These are phyloP conservation scores for Jatropha podagrica DNA, from an alignment of 441 rosid species.

Conservation along the genomic window DNA sequence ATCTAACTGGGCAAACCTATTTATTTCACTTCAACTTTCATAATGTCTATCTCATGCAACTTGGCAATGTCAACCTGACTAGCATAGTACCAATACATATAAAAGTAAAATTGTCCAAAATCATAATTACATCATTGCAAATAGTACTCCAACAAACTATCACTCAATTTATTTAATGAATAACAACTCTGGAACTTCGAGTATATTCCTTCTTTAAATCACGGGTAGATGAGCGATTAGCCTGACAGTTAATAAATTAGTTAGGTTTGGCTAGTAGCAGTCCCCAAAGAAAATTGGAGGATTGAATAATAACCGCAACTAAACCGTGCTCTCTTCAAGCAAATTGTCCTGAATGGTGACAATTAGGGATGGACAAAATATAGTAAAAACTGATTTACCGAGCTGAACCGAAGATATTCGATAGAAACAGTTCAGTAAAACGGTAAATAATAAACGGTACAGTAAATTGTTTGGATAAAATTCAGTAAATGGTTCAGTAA, in stretches of 20 bases:
- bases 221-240: neutral
- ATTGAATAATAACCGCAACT: neutral
- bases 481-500: too few species aligned
- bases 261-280: neutral
- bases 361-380: neutral
- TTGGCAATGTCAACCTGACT: slow-evolving; percentile 1
- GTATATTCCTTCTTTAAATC: neutral
- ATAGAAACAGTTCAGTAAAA: too few species aligned
- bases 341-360: neutral
- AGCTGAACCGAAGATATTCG: too few species aligned
- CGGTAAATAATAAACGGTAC: too few species aligned
- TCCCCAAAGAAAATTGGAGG: slow-evolving; percentile 3
- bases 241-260: neutral
- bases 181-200: neutral
- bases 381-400: too few species aligned
- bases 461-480: too few species aligned
- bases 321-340: neutral
- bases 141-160: neutral
- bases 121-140: neutral
- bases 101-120: neutral
- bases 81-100: neutral
- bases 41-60: slow-evolving; percentile 2
- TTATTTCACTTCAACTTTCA: slow-evolving; percentile 3
- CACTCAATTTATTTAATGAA: neutral
- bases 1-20: neutral